Percentiles rank a stretch among this genome's conserved stretches.
phyloP scores from a whole-genome alignment of 257 asterid species.

The Gentiana dahurica region DNA sequence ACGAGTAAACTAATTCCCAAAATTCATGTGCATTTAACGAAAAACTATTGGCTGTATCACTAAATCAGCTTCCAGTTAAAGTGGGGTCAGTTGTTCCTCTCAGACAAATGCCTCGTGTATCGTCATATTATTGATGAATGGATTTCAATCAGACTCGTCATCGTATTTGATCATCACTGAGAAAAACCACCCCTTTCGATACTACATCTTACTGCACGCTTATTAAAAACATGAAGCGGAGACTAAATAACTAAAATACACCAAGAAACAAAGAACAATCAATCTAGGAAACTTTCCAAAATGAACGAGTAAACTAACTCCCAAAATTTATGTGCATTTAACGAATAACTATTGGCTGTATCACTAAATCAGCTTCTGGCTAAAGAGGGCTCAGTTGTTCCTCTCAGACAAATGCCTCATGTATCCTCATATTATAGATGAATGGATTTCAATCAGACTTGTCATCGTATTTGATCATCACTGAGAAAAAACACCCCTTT shows the following conservation, averaged over 20 bases:
- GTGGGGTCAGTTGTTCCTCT: slow-evolving; percentile 4
- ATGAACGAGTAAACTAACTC: too few species aligned
- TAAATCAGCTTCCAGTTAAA: too few species aligned
- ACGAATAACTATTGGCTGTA: too few species aligned
- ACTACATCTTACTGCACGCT: not conserved
- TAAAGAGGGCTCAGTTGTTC: not conserved
- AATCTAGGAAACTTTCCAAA: too few species aligned
- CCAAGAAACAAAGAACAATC: too few species aligned
- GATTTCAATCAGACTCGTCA: slow-evolving; percentile 20
- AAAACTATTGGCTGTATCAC: too few species aligned
- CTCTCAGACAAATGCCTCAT: slow-evolving; percentile 21
- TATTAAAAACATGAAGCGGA: not conserved
- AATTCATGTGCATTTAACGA: too few species aligned
- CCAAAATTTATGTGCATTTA: too few species aligned
- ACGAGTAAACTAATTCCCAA: too few species aligned
- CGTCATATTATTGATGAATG: slow-evolving; percentile 7
- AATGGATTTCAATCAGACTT: slow-evolving; percentile 18
- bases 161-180: slow-evolving; percentile 13
- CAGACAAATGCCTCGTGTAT: slow-evolving; percentile 20
- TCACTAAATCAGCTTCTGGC: too few species aligned
- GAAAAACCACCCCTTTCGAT: too few species aligned
- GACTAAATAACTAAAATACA: too few species aligned
- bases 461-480: slow-evolving; percentile 18
- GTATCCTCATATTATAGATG: slow-evolving; percentile 7
- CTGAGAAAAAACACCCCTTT: slow-evolving; percentile 5